Evolutionary conservation across 2,329 filamentous ascomycete species (phyloP).

Genomic region (Pestalotiopsis fici): DNA sequence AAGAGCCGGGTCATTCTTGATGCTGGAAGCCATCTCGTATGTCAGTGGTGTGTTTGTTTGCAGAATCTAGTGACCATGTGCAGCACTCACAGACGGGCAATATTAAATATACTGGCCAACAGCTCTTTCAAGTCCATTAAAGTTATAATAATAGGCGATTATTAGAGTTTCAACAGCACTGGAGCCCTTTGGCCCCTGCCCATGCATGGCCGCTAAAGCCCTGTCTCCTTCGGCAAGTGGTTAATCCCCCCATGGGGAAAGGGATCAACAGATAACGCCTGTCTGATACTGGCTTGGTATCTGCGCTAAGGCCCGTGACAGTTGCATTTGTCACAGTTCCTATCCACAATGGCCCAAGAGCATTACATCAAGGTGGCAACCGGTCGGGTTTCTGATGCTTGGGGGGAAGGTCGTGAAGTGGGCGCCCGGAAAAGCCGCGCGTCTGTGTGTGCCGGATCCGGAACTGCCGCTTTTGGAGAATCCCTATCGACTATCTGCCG

Average conservation of each 20-base stretch:
- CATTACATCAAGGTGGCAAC: background rate
- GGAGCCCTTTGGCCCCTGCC: background rate
- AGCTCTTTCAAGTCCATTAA: background rate
- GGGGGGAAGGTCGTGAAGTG: background rate
- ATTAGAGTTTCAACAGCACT: background rate
- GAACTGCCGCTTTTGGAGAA: conserved; percentile 4
- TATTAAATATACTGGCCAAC: background rate
- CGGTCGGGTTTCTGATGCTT: background rate
- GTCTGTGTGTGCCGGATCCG: background rate
- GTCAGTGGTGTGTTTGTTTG: background rate
- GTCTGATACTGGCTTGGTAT: background rate
- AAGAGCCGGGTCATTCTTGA: background rate
- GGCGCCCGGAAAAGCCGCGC: background rate
- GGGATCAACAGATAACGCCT: background rate
- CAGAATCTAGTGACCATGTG: background rate
- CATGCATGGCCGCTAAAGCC: background rate
- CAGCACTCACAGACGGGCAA: background rate
- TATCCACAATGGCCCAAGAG: background rate
- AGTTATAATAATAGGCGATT: background rate
- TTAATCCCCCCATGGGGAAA: conserved; percentile 1
- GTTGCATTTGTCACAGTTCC: background rate
- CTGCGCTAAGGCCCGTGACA: background rate
- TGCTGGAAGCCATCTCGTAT: background rate
- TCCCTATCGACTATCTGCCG: background rate
- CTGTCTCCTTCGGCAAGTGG: background rate